Conservation (phyloP, 371 early-diverging fungal genomes). For the Mucor ambiguus region DNA sequence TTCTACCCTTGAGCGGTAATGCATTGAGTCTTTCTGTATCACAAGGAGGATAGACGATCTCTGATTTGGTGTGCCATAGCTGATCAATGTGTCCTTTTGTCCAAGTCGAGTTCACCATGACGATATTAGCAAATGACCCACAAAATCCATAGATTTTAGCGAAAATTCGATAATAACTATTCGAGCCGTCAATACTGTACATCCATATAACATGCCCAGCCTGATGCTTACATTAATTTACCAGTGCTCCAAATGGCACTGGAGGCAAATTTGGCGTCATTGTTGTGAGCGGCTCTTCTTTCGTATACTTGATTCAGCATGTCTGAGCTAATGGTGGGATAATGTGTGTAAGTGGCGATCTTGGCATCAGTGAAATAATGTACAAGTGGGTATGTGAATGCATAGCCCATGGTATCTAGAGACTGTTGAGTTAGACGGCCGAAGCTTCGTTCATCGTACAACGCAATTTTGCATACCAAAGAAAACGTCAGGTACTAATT, state of each 20-base stretch:
- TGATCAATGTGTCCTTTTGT: slow-evolving; percentile 86
- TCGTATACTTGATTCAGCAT: slow-evolving; percentile 85
- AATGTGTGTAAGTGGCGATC: slow-evolving; percentile 92
- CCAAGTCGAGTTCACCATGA: slow-evolving; percentile 95
- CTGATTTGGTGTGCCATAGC: slow-evolving; percentile 71
- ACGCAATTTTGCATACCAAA: slow-evolving; percentile 56
- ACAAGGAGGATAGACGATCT: slow-evolving; percentile 93
- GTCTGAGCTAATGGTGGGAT: slow-evolving; percentile 95
- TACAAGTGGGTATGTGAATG: slow-evolving; percentile 89
- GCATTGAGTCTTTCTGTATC: slow-evolving; percentile 70
- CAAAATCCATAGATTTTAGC: slow-evolving; percentile 75
- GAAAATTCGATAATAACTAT: slow-evolving; percentile 80
- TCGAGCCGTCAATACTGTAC: not conserved
- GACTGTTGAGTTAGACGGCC: not conserved
- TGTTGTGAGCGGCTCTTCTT: slow-evolving; percentile 70
- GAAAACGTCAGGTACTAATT: slow-evolving; percentile 80
- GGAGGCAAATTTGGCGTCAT: slow-evolving; percentile 54
- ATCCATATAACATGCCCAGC: not conserved
- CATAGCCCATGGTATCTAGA: slow-evolving; percentile 93
- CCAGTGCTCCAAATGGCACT: slow-evolving; percentile 60
- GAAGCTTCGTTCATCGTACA: not conserved
- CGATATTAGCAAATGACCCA: slow-evolving; percentile 78
- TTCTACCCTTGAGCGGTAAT: slow-evolving; percentile 53
- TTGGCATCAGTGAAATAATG: slow-evolving; percentile 60
- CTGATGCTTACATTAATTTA: slow-evolving; percentile 62